These are phyloP conservation scores for Ophiorrhiza pumila DNA, from an alignment of 257 asterid genomes.

Conservation along the genomic window DNA sequence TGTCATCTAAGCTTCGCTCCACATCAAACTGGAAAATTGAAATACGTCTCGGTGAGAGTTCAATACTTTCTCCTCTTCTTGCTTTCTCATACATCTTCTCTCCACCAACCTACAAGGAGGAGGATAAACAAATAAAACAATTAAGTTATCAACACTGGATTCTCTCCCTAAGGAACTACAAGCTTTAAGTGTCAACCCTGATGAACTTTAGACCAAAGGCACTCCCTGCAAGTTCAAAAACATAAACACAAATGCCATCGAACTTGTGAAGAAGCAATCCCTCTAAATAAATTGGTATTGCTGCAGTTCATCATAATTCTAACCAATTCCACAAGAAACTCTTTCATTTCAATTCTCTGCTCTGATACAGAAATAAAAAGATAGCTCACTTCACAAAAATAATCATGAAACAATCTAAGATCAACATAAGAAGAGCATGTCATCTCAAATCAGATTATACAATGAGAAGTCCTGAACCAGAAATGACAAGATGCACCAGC, in stretches of 20 bases:
- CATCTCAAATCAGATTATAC: neutral
- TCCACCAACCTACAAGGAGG: constrained; percentile 75
- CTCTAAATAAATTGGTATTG: neutral
- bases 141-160: neutral
- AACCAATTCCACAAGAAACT: neutral
- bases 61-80: constrained; percentile 90
- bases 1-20: constrained; percentile 89
- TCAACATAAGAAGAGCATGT: neutral
- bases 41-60: constrained; percentile 87
- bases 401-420: no score
- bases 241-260: neutral
- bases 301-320: neutral
- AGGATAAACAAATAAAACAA: constrained; percentile 4
- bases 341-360: neutral
- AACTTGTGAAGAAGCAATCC: neutral
- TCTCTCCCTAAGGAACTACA: neutral
- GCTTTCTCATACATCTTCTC: constrained; percentile 97
- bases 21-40: constrained; percentile 73
- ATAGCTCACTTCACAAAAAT: no score
- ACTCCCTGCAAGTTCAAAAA: neutral
- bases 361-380: neutral
- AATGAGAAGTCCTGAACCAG: neutral
- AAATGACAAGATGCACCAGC: neutral
- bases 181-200: neutral
- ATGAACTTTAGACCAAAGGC: neutral